phyloP scores from a whole-genome alignment of 176 grass and related monocot genomes.

The Aegilops bicornis region DNA sequence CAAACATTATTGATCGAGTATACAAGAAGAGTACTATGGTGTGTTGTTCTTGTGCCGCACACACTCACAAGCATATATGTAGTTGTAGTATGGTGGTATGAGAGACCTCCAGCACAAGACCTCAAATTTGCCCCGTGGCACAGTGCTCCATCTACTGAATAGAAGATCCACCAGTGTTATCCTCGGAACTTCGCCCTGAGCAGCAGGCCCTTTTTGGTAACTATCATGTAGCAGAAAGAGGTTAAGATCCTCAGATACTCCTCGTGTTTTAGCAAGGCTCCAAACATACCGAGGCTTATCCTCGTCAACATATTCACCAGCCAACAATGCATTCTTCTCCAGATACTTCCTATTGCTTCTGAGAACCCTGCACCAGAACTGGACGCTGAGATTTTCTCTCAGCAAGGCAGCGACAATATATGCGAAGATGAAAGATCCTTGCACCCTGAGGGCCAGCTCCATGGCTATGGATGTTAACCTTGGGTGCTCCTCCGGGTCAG shows the following conservation, averaged over 20 bases:
- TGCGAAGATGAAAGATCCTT: neutral
- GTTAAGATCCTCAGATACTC: neutral
- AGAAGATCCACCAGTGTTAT: neutral
- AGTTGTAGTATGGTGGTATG: neutral
- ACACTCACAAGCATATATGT: neutral
- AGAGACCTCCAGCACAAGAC: neutral
- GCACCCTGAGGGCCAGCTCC: neutral
- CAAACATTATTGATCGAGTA: neutral
- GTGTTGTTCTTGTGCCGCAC: neutral
- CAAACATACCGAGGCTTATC: neutral
- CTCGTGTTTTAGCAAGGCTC: neutral
- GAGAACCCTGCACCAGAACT: neutral
- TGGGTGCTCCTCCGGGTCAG: neutral
- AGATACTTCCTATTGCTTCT: neutral
- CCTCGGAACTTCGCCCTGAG: neutral
- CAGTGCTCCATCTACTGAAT: too few species aligned
- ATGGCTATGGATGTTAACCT: constrained; percentile 16
- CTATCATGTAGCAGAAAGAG: neutral
- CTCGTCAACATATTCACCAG: neutral
- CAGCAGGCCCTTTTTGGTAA: neutral
- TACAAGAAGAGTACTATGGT: neutral
- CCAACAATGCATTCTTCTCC: neutral
- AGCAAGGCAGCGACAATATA: neutral
- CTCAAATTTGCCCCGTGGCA: neutral
- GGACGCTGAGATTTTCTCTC: neutral